Percentiles rank a stretch among this genome's conserved stretches.
Evolutionary conservation across 164 flowering plant species (phyloP).

Genomic region (Dillenia suffruticosa): DNA sequence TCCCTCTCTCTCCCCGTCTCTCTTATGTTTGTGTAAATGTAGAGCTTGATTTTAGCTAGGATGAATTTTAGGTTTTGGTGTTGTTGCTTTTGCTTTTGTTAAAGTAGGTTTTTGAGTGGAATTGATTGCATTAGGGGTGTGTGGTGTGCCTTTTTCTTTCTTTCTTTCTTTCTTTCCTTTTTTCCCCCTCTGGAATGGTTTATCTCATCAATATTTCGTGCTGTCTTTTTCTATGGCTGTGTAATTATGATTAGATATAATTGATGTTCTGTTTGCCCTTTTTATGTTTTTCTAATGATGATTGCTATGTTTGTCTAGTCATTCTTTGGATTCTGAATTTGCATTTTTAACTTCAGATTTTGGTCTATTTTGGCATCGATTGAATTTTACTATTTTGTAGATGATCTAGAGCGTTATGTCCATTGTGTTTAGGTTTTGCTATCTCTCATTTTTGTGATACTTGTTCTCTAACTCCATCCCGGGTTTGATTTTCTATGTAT

Average conservation of each 20-base stretch:
- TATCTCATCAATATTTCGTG: background rate
- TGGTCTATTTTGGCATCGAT: too few species aligned
- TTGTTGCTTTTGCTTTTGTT: constrained; percentile 5
- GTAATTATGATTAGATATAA: background rate
- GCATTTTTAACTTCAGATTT: too few species aligned
- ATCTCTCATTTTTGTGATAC: background rate
- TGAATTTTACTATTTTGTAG: too few species aligned
- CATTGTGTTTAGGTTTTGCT: background rate
- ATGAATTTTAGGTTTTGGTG: constrained; percentile 2
- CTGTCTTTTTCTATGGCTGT: too few species aligned
- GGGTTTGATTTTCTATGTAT: background rate
- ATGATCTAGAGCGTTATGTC: too few species aligned
- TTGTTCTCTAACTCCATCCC: background rate
- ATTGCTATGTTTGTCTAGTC: too few species aligned
- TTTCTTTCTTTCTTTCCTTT: background rate
- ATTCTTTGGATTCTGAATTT: too few species aligned
- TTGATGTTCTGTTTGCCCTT: background rate
- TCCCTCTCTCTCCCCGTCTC: background rate
- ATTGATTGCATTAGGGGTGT: background rate
- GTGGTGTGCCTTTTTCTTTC: background rate
- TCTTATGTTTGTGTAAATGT: background rate
- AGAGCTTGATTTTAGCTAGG: constrained; percentile 1
- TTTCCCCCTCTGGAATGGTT: background rate
- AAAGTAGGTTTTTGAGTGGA: background rate
- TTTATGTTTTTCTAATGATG: too few species aligned